These are phyloP conservation scores for Potentilla sterilis DNA, from an alignment of 306 rosid genomes.

Conservation along the genomic window DNA sequence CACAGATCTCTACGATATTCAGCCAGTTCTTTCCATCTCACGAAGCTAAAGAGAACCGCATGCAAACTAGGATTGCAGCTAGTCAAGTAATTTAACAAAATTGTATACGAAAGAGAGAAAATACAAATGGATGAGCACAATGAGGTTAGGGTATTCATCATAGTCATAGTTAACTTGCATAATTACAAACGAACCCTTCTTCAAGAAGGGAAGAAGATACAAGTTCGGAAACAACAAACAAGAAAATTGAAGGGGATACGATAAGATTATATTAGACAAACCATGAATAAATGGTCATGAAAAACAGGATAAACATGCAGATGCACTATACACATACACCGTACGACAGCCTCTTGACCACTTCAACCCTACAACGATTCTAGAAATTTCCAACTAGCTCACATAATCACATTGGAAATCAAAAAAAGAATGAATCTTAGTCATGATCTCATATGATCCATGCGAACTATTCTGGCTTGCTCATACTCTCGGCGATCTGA, in stretches of 20 bases:
- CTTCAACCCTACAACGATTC: constrained; percentile 1
- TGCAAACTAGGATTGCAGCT: neutral
- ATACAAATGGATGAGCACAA: neutral
- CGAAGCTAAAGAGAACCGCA: neutral
- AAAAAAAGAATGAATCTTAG: neutral
- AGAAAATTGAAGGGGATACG: neutral
- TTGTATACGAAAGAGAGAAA: too few relatives aligned
- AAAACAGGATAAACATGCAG: neutral
- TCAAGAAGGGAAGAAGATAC: neutral
- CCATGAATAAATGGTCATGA: neutral
- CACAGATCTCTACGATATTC: neutral
- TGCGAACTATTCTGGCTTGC: neutral
- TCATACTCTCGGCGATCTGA: constrained; percentile 74
- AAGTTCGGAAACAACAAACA: neutral
- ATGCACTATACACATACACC: neutral
- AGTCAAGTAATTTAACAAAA: too few relatives aligned
- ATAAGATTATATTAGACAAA: neutral
- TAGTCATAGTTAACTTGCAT: neutral
- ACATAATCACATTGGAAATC: constrained; percentile 27
- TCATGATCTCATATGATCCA: neutral
- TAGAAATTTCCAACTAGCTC: constrained; percentile 8
- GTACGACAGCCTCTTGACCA: neutral
- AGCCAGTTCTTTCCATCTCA: constrained; percentile 3
- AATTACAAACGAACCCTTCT: neutral
- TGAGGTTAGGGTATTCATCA: neutral